Evolutionary conservation across 139 green algal genomes (phyloP).

Genomic region (Coelastrella sp.): DNA sequence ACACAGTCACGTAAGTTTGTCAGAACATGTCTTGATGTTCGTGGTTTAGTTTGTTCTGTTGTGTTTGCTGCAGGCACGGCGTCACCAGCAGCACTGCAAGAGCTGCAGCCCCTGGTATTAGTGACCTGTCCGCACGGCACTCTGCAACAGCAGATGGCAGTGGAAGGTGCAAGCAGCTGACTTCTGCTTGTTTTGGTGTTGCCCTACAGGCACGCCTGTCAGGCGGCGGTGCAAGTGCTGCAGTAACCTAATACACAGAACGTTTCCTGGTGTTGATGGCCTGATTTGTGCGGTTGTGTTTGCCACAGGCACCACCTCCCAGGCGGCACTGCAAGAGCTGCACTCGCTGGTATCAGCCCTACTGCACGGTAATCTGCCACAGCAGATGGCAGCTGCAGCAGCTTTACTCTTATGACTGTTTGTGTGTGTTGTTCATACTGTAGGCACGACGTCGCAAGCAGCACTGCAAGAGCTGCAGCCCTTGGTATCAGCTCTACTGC

Average conservation of each 20-base stretch:
- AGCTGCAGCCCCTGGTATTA: background rate
- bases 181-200: too few relatives aligned
- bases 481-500: background rate
- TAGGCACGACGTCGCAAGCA: background rate
- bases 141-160: background rate
- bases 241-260: too few relatives aligned
- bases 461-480: conserved; percentile 26
- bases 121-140: background rate
- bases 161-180: conserved; percentile 5
- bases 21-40: too few relatives aligned
- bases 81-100: background rate
- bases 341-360: background rate
- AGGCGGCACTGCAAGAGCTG: conserved; percentile 8
- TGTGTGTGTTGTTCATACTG: too few relatives aligned
- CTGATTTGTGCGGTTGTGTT: too few relatives aligned
- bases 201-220: too few relatives aligned
- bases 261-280: too few relatives aligned
- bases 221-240: too few relatives aligned
- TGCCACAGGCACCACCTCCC: background rate
- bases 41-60: too few relatives aligned
- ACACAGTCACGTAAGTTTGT: too few relatives aligned
- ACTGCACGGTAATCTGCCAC: background rate
- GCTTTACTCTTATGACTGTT: too few relatives aligned
- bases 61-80: background rate
- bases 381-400: background rate